Evolutionary conservation across 208 protist species (phyloP).

Genomic region (Herpetomonas samuelpessoai): DNA sequence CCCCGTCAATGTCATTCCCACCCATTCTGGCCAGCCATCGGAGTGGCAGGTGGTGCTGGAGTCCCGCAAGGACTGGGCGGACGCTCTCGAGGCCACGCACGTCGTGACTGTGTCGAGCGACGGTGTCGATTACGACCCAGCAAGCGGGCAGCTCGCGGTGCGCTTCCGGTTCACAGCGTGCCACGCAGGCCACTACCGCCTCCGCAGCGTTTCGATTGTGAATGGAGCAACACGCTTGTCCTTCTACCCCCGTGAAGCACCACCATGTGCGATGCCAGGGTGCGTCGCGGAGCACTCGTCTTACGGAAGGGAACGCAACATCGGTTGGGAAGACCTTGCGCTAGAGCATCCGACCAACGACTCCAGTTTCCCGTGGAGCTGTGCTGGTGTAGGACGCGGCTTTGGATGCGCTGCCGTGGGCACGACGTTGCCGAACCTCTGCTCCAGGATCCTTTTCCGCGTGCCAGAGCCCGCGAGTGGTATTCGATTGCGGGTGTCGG

Average conservation of each 20-base stretch:
- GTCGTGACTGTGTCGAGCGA: conserved; percentile 37
- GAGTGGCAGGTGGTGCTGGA: conserved; percentile 38
- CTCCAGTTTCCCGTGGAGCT: too few relatives aligned
- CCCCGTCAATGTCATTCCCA: conserved; percentile 26
- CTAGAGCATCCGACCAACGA: not conserved
- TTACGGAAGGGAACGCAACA: too few relatives aligned
- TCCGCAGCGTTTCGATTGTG: conserved; percentile 43
- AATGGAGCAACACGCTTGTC: conserved; percentile 37
- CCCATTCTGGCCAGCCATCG: not conserved
- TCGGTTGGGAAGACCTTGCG: not conserved
- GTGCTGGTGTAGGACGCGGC: too few relatives aligned
- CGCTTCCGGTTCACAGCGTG: conserved; percentile 47
- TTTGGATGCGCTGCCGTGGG: too few relatives aligned
- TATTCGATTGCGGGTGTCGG: conserved; percentile 36
- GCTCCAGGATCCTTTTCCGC: conserved; percentile 14
- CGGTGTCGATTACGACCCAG: conserved; percentile 24
- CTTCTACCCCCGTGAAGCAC: conserved; percentile 18
- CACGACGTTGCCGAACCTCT: not conserved
- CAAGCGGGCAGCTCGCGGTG: conserved; percentile 23
- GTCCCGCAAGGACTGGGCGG: conserved; percentile 70
- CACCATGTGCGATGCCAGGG: not conserved
- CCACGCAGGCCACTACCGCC: conserved; percentile 60
- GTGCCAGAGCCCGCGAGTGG: conserved; percentile 56
- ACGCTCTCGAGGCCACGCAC: conserved; percentile 54
- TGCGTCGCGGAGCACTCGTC: not conserved